Evolutionary conservation across 139 green algal genomes (phyloP), one percentile per base, ranked within the genome.

Genomic region (Chlorokybus atmophyticus): DNA sequence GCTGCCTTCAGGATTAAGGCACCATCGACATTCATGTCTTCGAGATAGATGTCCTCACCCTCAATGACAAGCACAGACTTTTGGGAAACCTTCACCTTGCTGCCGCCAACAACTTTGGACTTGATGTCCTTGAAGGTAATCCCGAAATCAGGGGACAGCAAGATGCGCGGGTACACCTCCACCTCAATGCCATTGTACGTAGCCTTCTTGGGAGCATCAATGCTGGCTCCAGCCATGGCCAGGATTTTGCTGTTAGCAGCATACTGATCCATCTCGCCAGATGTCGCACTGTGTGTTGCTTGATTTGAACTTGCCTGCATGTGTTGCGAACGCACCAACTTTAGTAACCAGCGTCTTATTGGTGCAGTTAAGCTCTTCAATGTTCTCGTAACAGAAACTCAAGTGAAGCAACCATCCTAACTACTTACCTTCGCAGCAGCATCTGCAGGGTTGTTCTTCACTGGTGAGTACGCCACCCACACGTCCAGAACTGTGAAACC

Each of bases 401-500:
- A 44, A 44, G n/a, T n/a, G n/a, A n/a, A n/a, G n/a, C n/a, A n/a
- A n/a, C n/a, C n/a, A n/a, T n/a, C n/a, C n/a, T n/a, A n/a, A n/a
- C n/a, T 23, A 23, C 44, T 21, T 17, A 67, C 57, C 79, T 98
- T 98, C 35, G 80, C 80, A 0, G 54, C 47, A 1, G 87, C 90
- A 29, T 95, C 88, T 1, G 64, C 78, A 1, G 80, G 73, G 4
- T 75, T 85, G 76, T 97, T 98, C 70, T 98, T 98, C 30, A 98
- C 91, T 3, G 91, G 89, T 0, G 77, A 88, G 75, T 97, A 98
- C 4, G 80, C 84, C 0, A 83, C 79, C 87, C 87, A 97, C 27
- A 66, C 61, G 30, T 62, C 63, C 53, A 52, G 7, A 17, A 54
- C 75, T 3, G 85, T 96, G 80, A 95, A 97, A 38, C 91, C 90